phyloP scores from a whole-genome alignment of 2,329 filamentous ascomycete species.

The Epichloe festucae region DNA sequence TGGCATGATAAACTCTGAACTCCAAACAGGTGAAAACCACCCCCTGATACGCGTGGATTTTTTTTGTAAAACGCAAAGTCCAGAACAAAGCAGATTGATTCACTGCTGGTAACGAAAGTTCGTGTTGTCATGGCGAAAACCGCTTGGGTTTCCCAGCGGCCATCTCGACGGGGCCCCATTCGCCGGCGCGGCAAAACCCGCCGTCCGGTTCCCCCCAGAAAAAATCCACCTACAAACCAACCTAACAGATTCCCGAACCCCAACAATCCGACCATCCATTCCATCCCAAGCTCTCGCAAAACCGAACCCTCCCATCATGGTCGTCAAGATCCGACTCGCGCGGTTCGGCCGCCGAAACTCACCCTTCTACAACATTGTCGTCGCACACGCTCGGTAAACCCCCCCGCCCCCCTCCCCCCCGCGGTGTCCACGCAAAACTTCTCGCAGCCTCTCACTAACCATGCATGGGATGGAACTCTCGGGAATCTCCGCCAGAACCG shows the following conservation, averaged over 20 bases:
- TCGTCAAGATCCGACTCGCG: constrained; percentile 83
- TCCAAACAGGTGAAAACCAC: neutral
- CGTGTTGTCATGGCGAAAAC: neutral
- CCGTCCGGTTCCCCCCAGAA: constrained; percentile 12
- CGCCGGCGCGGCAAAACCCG: constrained; percentile 24
- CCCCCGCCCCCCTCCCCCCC: neutral
- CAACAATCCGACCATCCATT: neutral
- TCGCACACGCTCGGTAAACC: constrained; percentile 74
- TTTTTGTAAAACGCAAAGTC: neutral
- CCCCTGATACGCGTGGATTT: neutral
- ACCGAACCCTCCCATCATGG: constrained; percentile 43
- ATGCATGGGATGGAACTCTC: too few relatives aligned
- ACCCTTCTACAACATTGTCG: constrained; percentile 97
- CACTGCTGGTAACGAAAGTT: neutral
- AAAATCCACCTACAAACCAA: constrained; percentile 2
- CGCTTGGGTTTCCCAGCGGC: too few relatives aligned
- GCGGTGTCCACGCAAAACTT: too few relatives aligned
- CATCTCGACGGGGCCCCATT: constrained; percentile 1
- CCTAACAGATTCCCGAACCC: neutral
- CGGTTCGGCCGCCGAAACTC: constrained; percentile 79
- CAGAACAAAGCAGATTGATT: too few relatives aligned
- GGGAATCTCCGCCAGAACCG: constrained; percentile 43
- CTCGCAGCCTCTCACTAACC: too few relatives aligned
- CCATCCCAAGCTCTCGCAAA: neutral
- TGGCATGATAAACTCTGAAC: neutral